These are phyloP conservation scores for Thraustotheca clavata DNA, from an alignment of 352 stramenopile species.

Conservation along the genomic window DNA sequence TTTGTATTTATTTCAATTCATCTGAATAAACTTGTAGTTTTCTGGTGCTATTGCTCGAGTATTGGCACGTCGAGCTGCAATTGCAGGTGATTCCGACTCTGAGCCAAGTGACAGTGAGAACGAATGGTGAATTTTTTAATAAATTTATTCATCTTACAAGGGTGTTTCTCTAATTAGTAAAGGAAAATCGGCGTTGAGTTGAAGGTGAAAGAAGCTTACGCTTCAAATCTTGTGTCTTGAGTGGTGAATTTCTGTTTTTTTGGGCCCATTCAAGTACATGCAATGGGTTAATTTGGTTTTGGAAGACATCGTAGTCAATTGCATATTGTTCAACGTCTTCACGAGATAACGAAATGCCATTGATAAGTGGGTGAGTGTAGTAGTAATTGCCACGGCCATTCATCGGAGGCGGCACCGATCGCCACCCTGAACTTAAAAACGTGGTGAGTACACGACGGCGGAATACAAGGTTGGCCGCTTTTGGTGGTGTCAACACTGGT, in stretches of 20 bases:
- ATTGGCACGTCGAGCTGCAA: neutral
- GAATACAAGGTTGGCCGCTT: neutral
- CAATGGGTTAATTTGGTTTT: neutral
- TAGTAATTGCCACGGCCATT: neutral
- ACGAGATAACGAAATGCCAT: neutral
- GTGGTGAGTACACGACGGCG: neutral
- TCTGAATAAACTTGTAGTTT: neutral
- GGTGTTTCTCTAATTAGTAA: neutral
- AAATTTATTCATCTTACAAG: constrained; percentile 6
- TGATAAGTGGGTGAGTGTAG: neutral
- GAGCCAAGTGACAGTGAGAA: neutral
- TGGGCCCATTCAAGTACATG: neutral
- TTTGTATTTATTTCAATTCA: neutral
- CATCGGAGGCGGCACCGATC: neutral
- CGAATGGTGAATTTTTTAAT: constrained; percentile 3
- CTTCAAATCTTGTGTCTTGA: neutral
- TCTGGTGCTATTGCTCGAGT: neutral
- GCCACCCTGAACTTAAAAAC: constrained; percentile 1
- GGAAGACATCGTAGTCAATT: neutral
- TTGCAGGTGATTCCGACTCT: neutral
- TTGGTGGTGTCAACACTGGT: neutral
- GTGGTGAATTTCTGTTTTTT: neutral
- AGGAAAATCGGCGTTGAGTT: neutral
- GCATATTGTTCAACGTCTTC: constrained; percentile 1
- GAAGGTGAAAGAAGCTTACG: constrained; percentile 1